Base-by-base conservation (phyloP, 305 asterid genomes). In the Salvia sclarea region DNA sequence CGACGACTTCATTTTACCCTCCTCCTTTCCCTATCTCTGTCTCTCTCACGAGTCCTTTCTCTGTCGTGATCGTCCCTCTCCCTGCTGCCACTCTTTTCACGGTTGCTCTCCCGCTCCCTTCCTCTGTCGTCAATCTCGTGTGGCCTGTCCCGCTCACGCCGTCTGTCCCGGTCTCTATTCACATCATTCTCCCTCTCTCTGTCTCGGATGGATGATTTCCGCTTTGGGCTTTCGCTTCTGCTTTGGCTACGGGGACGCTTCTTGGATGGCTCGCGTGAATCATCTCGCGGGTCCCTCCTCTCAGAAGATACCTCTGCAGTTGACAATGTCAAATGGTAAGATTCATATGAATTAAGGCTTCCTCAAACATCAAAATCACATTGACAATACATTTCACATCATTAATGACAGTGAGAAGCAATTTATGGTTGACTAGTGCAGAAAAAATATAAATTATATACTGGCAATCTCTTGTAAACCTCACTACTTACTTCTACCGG, bases 161-260 rank as follows among this genome's bases (percentile, higher is more conserved):
- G 74, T 75, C 85, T 82, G 49, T 80, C 94, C 70, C 81, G 73
- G 17, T 89, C 89, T 73, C 85, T 80, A 49, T 41, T 81, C 17
- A 20, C 66, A 61, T 87, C 96, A 60, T 38, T 78, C 22, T 85
- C 96, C 78, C 87, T 80, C 16, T 84, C 93, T 28, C 86, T 80
- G 68, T 85, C 91, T 71, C 86, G 80, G 66, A 63, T 53, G 16
- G 86, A 79, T 55, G 83, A 79, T 77, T 83, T 88, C 70, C 89
- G 69, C 31, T 55, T 92, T 18, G 97, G 95, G 80, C 98, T 93
- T 63, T 70, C 80, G 17, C 97, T 92, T 76, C 84, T 69, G 73
- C 96, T 88, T 44, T 81, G 78, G 81, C 95, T 86, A 41, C 88
- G 88, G 11, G 72, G 92, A 33, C 90, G 92, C 82, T 87, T 93